Evolutionary conservation across 2,329 filamentous ascomycete genomes (phyloP), one percentile per base, ranked within the genome.

Genomic region (Paramyrothecium sp.): DNA sequence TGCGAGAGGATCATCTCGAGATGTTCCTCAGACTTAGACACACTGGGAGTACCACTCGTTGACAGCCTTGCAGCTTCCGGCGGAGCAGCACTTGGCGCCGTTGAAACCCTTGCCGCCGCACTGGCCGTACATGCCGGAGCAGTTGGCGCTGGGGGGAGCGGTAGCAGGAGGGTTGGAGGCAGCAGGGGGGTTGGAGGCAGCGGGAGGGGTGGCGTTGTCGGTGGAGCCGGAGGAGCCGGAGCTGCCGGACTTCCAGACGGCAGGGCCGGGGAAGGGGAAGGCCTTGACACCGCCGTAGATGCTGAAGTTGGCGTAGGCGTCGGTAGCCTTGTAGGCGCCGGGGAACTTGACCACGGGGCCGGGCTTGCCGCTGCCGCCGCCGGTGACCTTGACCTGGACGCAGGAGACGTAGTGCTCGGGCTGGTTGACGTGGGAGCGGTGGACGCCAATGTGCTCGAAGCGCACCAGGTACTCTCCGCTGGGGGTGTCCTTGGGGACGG

Each of bases 221-320:
- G 38, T 4, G n/a, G 38, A 44, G 38, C 38, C 38, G n/a, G 38
- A 44, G 21, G 51, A 13, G 30, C 51, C 30, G 10, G 23, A 30
- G 51, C 13, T 21, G 38, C 38, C n/a, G 26, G 26, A 30, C 38
- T 44, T 44, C 51, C 51, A 53, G 10, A 53, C 51, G 21, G 51
- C 33, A 11, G 51, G 51, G 30, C 51, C 51, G 30, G 51, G 51
- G 30, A 53, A 38, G 51, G 51, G 51, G 51, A 53, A 53, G 51
- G 30, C 8, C 13, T 33, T n/a, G 51, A 38, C 19, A 30, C 51
- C 51, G 33, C 33, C 33, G 30, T 41, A 53, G 51, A 53, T 22
- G 33, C 51, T 53, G 51, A 53, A 53, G 51, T 53, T 53, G 51
- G 51, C 51, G 21, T 53, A 53, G 30, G 51, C 30, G 21, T 53